These are phyloP conservation scores for Oemleria cerasiformis DNA, from an alignment of 306 rosid species.

Conservation along the genomic window DNA sequence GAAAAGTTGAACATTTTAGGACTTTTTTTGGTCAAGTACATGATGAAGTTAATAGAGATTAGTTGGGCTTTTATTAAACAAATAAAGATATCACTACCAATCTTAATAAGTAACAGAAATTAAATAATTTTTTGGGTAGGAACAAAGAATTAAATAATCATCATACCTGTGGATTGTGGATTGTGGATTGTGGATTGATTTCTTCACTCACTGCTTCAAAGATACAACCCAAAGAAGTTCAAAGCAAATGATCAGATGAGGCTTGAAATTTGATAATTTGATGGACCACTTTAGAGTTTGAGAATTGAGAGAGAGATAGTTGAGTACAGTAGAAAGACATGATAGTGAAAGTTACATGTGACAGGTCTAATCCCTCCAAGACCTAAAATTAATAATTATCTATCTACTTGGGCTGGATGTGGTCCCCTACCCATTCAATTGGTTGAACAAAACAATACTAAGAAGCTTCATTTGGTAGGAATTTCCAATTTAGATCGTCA, in stretches of 20 bases:
- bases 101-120: background rate
- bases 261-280: conserved; percentile 16
- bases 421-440: conserved; percentile 36
- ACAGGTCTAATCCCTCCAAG: conserved; percentile 17
- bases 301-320: background rate
- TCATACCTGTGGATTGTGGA: conserved; percentile 2
- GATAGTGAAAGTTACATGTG: conserved; percentile 41
- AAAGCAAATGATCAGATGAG: conserved; percentile 26
- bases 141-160: background rate
- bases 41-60: conserved; percentile 15
- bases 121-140: background rate
- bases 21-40: conserved; percentile 14
- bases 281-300: conserved; percentile 39
- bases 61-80: conserved; percentile 19
- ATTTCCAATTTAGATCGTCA: too few species aligned
- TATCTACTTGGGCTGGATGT: conserved; percentile 29
- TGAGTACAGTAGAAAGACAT: conserved; percentile 6
- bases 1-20: conserved; percentile 20
- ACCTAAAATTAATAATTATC: conserved; percentile 18
- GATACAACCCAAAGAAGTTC: conserved; percentile 13
- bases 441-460: conserved; percentile 19
- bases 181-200: background rate
- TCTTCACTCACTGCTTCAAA: conserved; percentile 9
- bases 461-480: background rate
- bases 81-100: conserved; percentile 9